Conservation (phyloP, 345 rosid species). For the Carallia pectinifolia region DNA sequence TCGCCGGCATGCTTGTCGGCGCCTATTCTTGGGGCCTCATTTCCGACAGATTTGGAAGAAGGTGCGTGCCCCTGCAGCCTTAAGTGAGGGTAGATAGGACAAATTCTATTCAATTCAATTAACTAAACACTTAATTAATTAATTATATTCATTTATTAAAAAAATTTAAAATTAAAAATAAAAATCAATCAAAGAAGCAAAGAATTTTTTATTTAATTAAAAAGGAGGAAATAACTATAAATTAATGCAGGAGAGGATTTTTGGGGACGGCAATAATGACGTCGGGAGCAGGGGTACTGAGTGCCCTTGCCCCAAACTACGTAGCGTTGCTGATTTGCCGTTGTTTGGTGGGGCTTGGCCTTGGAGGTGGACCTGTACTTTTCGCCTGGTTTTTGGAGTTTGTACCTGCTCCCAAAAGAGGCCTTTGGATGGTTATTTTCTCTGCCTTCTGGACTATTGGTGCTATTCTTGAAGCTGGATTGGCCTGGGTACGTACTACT, state of each 20-base stretch:
- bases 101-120: too few relatives aligned
- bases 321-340: slow-evolving; percentile 49
- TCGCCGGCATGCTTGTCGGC: slow-evolving; percentile 13
- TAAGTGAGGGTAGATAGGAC: too few relatives aligned
- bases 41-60: slow-evolving; percentile 10
- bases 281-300: slow-evolving; percentile 63
- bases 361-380: slow-evolving; percentile 91
- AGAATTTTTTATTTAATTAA: too few relatives aligned
- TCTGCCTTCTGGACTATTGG: slow-evolving; percentile 81
- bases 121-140: too few relatives aligned
- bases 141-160: background rate
- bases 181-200: too few relatives aligned
- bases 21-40: slow-evolving; percentile 6
- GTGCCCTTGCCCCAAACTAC: slow-evolving; percentile 70
- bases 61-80: slow-evolving; percentile 31
- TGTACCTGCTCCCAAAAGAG: slow-evolving; percentile 80
- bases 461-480: slow-evolving; percentile 65
- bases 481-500: slow-evolving; percentile 43
- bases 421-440: slow-evolving; percentile 85
- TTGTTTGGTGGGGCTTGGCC: slow-evolving; percentile 75
- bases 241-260: slow-evolving; percentile 68
- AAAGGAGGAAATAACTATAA: background rate
- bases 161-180: too few relatives aligned
- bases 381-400: slow-evolving; percentile 85
- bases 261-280: slow-evolving; percentile 69